phyloP scores from a whole-genome alignment of 1,284 basidiomycete species.

The Cryptococcus amylolentus region DNA sequence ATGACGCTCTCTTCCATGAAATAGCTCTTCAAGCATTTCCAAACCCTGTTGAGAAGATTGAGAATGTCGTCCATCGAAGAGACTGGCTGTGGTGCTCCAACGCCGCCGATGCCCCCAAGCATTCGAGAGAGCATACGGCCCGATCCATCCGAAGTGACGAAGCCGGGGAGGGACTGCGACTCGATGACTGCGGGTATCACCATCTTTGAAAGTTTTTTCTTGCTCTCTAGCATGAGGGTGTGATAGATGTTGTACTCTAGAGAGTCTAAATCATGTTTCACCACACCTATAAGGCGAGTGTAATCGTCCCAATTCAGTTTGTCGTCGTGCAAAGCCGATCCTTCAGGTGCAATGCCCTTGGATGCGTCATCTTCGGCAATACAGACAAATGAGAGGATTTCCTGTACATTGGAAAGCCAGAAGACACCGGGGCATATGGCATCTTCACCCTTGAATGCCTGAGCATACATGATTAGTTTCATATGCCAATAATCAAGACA shows the following conservation, averaged over 20 bases:
- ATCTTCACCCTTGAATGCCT: slow-evolving; percentile 80
- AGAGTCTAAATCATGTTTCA: slow-evolving; percentile 97
- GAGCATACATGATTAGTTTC: slow-evolving; percentile 57
- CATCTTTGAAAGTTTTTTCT: slow-evolving; percentile 96
- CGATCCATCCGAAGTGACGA: slow-evolving; percentile 86
- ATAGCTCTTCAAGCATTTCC: slow-evolving; percentile 97
- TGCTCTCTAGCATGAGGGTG: slow-evolving; percentile 98
- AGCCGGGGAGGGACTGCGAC: slow-evolving; percentile 94
- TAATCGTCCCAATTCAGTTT: slow-evolving; percentile 97
- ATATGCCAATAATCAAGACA: slow-evolving; percentile 83
- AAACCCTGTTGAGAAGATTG: slow-evolving; percentile 94
- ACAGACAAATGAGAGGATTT: slow-evolving; percentile 98
- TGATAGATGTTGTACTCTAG: slow-evolving; percentile 99
- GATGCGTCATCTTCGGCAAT: slow-evolving; percentile 98
- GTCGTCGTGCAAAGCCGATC: slow-evolving; percentile 85
- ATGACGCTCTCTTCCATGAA: slow-evolving; percentile 98
- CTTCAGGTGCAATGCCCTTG: slow-evolving; percentile 95
- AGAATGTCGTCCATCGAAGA: slow-evolving; percentile 98
- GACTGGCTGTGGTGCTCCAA: slow-evolving; percentile 66
- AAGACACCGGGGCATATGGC: slow-evolving; percentile 95
- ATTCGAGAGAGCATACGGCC: slow-evolving; percentile 92
- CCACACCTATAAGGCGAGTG: slow-evolving; percentile 91
- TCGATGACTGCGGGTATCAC: slow-evolving; percentile 97
- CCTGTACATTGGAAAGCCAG: slow-evolving; percentile 99
- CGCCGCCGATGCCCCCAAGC: slow-evolving; percentile 62